Evolutionary conservation across 192 early-diverging fungal genomes (phyloP), one percentile per base, ranked within the genome.

Genomic region (Coemansia sp.): DNA sequence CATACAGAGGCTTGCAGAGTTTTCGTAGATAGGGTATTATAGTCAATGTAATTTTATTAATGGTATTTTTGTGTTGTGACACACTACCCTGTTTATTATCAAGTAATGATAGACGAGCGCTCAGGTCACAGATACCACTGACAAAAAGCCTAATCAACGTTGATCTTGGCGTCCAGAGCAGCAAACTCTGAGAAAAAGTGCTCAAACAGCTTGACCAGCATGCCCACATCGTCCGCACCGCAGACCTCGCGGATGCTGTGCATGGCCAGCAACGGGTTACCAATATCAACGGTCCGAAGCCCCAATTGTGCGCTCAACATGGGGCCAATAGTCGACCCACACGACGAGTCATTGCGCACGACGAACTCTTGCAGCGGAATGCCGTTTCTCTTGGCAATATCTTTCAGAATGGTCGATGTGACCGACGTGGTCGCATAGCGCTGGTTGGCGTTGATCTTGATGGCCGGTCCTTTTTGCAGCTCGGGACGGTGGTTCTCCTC

Each of bases 401-500:
- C 88, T 48, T 87, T 87, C 60, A 93, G 80, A 24, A 93, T 82
- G 4, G 89, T 66, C 23, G 86, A 85, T 7, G 90, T 90, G 16
- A 84, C 88, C 16, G 90, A 82, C 4, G 90, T 93, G 54, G 89
- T 90, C 7, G 89, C 89, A 57, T 93, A 93, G 37, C 89, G 86
- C 82, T 97, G 95, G 83, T 98, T 99, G 50, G 96, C 93, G 64
- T 99, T 99, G 49, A 90, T 70, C 87, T 99, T 99, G 73, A 99
- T 92, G 19, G 96, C 94, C 43, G 94, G 88, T 16, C 97, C 97
- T 67, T 91, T 88, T 75, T 97, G 90, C 86, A 97, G 91, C 50
- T 83, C 69, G 3, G 96, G 96, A 9, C 90, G 86, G 75, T 99
- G 96, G 68, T 94, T 88, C 39, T 88, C 90, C 73, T 99, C 97